A percentile compares a stretch with the other conserved stretches of the same genome.
Evolutionary conservation across 768 basidiomycete genomes (phyloP).

Genomic region (Filobasidium floriforme): DNA sequence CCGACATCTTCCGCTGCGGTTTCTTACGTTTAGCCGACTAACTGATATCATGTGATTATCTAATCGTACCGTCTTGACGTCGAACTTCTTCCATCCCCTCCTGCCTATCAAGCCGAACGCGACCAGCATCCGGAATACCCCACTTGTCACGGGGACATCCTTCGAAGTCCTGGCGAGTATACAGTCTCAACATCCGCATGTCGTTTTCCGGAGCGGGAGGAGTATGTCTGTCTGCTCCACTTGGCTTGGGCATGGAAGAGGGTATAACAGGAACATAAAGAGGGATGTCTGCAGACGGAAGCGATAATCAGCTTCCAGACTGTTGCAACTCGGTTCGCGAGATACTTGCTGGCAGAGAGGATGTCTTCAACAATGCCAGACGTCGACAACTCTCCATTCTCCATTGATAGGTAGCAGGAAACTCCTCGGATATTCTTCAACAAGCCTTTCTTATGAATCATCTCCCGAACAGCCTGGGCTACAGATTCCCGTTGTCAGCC

Average conservation of each 20-base stretch:
- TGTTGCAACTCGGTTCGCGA: too few species aligned
- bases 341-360: conserved; percentile 11
- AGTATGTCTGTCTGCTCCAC: conserved; percentile 6
- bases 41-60: background rate
- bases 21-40: background rate
- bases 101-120: background rate
- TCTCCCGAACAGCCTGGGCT: conserved; percentile 10
- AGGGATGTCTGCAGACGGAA: conserved; percentile 12
- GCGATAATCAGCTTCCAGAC: background rate
- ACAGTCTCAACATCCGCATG: conserved; percentile 22
- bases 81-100: background rate
- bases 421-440: conserved; percentile 12
- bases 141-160: conserved; percentile 10
- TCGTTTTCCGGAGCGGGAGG: conserved; percentile 15
- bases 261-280: conserved; percentile 22
- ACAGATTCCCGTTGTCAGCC: background rate
- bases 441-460: conserved; percentile 2
- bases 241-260: background rate
- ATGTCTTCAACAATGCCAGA: conserved; percentile 13
- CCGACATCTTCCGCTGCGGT: conserved; percentile 2
- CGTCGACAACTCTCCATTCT: conserved; percentile 16
- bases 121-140: conserved; percentile 23
- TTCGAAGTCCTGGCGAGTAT: conserved; percentile 12
- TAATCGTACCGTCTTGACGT: conserved; percentile 16
- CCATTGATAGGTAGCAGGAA: conserved; percentile 22